Percentiles rank a stretch among this genome's conserved stretches.
Conservation (phyloP, 441 rosid species). For the Pelargonium australe region DNA sequence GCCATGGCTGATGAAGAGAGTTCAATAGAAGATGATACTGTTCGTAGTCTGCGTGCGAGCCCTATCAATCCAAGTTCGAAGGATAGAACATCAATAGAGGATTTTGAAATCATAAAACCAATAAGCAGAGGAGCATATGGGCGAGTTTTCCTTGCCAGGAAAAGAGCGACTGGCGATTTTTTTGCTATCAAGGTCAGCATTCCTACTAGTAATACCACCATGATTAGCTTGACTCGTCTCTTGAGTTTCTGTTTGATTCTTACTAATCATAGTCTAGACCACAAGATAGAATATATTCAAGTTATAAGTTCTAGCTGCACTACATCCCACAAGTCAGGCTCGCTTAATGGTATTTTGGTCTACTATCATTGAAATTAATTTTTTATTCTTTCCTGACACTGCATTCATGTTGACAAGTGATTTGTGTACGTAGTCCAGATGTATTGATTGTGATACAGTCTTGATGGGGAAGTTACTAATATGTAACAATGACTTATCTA, state of each 20-base stretch:
- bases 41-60: slow-evolving; percentile 78
- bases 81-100: slow-evolving; percentile 94
- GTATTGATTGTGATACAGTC: not conserved
- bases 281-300: not conserved
- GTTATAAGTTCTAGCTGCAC: not conserved
- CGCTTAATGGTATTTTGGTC: not conserved
- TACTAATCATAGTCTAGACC: not conserved
- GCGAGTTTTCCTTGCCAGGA: slow-evolving; percentile 83
- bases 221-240: slow-evolving; percentile 14
- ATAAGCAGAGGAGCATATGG: slow-evolving; percentile 98
- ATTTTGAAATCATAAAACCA: slow-evolving; percentile 97
- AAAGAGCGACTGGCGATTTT: slow-evolving; percentile 90
- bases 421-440: not conserved
- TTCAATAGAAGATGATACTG: slow-evolving; percentile 69
- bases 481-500: slow-evolving; percentile 26
- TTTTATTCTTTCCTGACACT: not conserved
- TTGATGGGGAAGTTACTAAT: slow-evolving; percentile 10
- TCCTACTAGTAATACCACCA: slow-evolving; percentile 1
- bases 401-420: not conserved
- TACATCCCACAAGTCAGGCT: not conserved
- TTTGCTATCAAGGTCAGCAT: slow-evolving; percentile 86
- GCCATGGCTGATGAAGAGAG: slow-evolving; percentile 73
- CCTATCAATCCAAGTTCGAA: slow-evolving; percentile 72
- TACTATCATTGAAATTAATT: not conserved
- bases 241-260: not conserved